Evolutionary conservation across 768 basidiomycete species (phyloP), one percentile per base, ranked within the genome.

Genomic region (Boletus bicolor): DNA sequence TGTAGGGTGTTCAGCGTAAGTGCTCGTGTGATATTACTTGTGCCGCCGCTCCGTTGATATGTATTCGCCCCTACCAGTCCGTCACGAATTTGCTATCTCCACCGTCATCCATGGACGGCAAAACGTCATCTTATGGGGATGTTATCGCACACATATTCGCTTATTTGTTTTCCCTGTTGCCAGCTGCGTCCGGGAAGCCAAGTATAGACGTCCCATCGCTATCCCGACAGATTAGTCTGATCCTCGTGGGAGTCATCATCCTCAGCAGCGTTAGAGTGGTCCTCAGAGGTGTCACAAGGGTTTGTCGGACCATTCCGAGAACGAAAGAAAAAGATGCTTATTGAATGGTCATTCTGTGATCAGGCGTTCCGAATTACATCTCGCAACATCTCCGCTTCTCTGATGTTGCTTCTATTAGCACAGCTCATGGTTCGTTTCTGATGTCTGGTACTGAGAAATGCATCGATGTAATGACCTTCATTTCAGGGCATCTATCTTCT

Each of bases 401-500:
- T 93, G 41, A 86, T 93, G 80, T 69, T 93, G 26, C 79, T 93
- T 32, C 70, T 87, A 10, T 78, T 93, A 24, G 86, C 90, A 7
- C 90, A 93, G 66, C 76, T 93, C 45, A 91, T 93, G 91, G 91
- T 90, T 60, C 64, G 56, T 52, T 54, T 59, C 64, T 54, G 37
- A 32, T 57, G 42, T 60, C 53, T 41, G 39, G 34, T 57, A 47
- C 24, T 38, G 51, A 53, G 54, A 53, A 34, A 44, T 12, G 24
- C 37, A 34, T 52, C 35, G 36, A 47, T 46, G 37, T 21, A 24
- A 45, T 39, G 53, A 30, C 49, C 26, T 53, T 53, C 36, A 44
- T 58, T 59, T 41, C 30, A 93, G 91, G 88, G 86, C 11, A 87
- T 89, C 42, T 93, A 93, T 67, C 80, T 93, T 36, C 81, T 93